Evolutionary conservation across 2,329 filamentous ascomycete genomes (phyloP), one percentile per base, ranked within the genome.

Genomic region (Triangularia setosa): DNA sequence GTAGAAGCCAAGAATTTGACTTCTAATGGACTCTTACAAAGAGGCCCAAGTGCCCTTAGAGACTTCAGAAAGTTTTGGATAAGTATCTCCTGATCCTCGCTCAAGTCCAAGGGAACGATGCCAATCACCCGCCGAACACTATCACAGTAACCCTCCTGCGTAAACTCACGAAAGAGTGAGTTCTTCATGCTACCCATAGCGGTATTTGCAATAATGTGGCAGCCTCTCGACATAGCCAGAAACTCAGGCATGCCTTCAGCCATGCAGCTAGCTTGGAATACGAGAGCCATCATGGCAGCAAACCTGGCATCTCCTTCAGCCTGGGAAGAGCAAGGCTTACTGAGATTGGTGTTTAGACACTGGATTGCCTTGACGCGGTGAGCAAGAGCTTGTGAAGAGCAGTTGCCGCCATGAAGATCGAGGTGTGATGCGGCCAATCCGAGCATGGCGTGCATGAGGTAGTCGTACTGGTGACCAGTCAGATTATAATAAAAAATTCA

Each of bases 361-460:
- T 72, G 69, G 48, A 80, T 78, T n/a, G 78, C 75, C 6, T 69
- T 68, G 25, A 79, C 72, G 4, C 78, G 71, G 64, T 80, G 78
- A 16, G 72, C 66, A 12, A 79, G 68, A 0, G 77, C 77, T 1
- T 69, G 65, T 1, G 70, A 67, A 55, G 74, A 72, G 52, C 66
- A 67, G 12, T 61, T 66, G 1, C 67, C 68, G 3, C 69, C 65
- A 1, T 72, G 60, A 1, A 79, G 66, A 33, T 67, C 64, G 21
- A 80, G 70, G 65, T 80, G 77, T 2, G 76, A 78, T 3, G 78
- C 78, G 0, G 74, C 77, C 1, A 80, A 71, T 1, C 74, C 79
- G 0, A 80, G 71, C 74, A 80, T 79, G 3, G 78, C 73, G 61
- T 80, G 78, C 35, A 78, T 66, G n/a, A 80, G 67, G 65, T 77